Conservation (phyloP, 129 eudicot genomes). For the Heracleum sosnowskyi region DNA sequence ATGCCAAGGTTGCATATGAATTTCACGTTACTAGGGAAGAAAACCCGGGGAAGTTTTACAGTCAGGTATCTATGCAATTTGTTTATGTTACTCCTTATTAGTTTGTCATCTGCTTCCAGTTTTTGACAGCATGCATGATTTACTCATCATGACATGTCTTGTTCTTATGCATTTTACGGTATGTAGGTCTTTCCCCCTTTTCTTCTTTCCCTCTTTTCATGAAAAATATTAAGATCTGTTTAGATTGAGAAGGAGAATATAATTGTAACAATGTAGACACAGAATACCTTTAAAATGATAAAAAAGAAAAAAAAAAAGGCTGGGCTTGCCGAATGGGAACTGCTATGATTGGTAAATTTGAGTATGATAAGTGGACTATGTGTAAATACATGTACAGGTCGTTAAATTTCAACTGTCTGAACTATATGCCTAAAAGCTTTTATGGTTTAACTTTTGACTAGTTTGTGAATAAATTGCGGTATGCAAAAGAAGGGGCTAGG, state of each 20-base stretch:
- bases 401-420: not conserved
- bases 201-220: not conserved
- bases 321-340: not conserved
- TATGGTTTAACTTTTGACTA: conserved; percentile 21
- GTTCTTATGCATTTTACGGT: conserved; percentile 7
- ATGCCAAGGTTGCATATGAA: conserved; percentile 90
- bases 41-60: conserved; percentile 74
- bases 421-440: not conserved
- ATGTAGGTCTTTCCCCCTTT: not conserved
- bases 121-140: conserved; percentile 2
- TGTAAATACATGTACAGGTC: not conserved
- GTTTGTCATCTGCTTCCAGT: not conserved
- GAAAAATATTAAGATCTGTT: not conserved
- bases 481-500: conserved; percentile 89
- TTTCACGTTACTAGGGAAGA: conserved; percentile 69
- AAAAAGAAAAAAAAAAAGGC: too few species aligned
- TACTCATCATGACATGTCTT: not conserved
- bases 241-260: not conserved
- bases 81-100: not conserved
- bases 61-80: conserved; percentile 43
- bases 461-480: conserved; percentile 80
- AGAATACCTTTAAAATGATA: not conserved
- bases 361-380: not conserved
- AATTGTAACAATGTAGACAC: not conserved
- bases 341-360: not conserved